Conservation (phyloP, 495 filamentous ascomycete genomes). For the Neurospora pannonica region DNA sequence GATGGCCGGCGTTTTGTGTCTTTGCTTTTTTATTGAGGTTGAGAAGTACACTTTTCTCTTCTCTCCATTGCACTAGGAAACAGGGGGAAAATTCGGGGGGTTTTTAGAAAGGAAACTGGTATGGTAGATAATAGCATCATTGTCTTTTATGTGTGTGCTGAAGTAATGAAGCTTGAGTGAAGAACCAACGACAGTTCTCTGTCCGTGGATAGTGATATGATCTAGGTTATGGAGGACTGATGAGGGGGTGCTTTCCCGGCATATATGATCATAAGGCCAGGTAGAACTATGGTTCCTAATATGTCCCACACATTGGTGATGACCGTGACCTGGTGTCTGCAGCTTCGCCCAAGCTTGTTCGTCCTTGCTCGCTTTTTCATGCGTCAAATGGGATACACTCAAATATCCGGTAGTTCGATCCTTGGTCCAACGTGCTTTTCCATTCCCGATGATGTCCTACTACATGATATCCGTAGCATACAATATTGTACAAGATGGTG, state of each 20-base stretch:
- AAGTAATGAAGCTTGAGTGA: not conserved
- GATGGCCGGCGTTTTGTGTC: not conserved
- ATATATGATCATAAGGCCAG: too few species aligned
- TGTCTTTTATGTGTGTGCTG: not conserved
- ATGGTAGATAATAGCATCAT: not conserved
- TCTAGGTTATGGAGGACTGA: not conserved
- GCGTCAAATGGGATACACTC: too few species aligned
- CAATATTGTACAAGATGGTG: constrained; percentile 3
- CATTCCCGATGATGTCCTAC: not conserved
- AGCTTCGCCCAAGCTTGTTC: too few species aligned
- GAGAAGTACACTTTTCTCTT: not conserved
- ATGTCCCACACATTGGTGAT: too few species aligned
- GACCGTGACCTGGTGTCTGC: too few species aligned
- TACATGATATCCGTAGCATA: constrained; percentile 1
- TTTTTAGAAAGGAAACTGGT: not conserved
- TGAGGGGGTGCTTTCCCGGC: too few species aligned
- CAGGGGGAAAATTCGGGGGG: not conserved
- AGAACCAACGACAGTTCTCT: not conserved
- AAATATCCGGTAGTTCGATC: too few species aligned
- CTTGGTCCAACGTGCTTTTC: not conserved
- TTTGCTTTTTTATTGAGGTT: not conserved
- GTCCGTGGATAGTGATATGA: not conserved
- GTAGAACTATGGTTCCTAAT: too few species aligned
- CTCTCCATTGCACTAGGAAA: not conserved
- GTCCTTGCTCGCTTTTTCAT: too few species aligned